These are phyloP conservation scores for Didymella glomerata DNA, from an alignment of 2,329 filamentous ascomycete species.

Conservation along the genomic window DNA sequence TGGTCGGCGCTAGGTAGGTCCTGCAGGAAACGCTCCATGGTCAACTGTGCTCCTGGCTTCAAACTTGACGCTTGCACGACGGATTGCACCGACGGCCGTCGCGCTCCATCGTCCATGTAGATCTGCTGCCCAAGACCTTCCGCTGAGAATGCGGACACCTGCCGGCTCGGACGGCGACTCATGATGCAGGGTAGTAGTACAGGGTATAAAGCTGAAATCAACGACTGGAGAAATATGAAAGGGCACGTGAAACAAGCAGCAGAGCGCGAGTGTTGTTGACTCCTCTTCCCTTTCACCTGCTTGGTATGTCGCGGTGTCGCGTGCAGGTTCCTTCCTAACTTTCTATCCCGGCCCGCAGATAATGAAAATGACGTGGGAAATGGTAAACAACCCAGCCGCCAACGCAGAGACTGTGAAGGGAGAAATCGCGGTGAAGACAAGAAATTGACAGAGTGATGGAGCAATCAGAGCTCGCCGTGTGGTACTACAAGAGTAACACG, in stretches of 20 bases:
- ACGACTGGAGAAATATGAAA: conserved; percentile 7
- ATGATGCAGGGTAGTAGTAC: conserved; percentile 35
- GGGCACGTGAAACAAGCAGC: conserved; percentile 11
- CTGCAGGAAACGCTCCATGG: conserved; percentile 55
- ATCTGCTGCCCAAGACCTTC: conserved; percentile 23
- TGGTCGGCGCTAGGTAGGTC: conserved; percentile 53
- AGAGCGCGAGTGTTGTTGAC: conserved; percentile 10
- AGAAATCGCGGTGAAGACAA: conserved; percentile 22
- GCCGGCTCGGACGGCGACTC: conserved; percentile 20
- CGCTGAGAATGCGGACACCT: conserved; percentile 20
- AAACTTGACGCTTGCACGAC: conserved; percentile 39
- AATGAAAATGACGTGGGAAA: conserved; percentile 13
- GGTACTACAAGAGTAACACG: conserved; percentile 49
- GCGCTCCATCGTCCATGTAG: conserved; percentile 14
- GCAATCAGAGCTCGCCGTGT: conserved; percentile 31
- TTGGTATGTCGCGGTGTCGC: conserved; percentile 17
- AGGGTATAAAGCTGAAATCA: conserved; percentile 38
- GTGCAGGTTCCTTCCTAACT: conserved; percentile 12
- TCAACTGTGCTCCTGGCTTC: conserved; percentile 52
- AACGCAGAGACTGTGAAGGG: conserved; percentile 18
- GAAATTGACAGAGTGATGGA: conserved; percentile 10
- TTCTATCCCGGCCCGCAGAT: conserved; percentile 5
- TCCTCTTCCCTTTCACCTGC: conserved; percentile 13
- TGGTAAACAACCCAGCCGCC: conserved; percentile 10
- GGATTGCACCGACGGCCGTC: conserved; percentile 31